Conservation (phyloP, 1,284 basidiomycete species). For the Apiotrichum siamense region DNA sequence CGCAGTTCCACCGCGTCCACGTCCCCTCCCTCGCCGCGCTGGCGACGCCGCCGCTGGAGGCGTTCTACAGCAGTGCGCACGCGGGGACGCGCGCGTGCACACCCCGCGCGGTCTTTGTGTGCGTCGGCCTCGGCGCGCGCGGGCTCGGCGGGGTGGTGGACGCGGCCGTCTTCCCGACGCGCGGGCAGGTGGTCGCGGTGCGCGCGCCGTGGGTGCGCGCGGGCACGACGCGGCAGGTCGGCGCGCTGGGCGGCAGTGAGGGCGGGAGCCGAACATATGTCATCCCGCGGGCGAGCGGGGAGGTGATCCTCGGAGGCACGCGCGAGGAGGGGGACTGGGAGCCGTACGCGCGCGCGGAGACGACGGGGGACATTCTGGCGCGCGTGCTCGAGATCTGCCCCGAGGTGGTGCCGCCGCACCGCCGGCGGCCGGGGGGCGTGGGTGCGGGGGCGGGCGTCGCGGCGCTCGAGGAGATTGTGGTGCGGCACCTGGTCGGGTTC, state of each 20-base stretch:
- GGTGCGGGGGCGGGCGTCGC: not conserved
- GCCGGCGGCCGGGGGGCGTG: not conserved
- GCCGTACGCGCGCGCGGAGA: constrained; percentile 29
- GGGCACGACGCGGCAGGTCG: constrained; percentile 42
- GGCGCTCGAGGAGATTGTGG: constrained; percentile 20
- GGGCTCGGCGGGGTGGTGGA: constrained; percentile 53
- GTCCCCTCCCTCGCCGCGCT: constrained; percentile 22
- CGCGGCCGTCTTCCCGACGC: constrained; percentile 50
- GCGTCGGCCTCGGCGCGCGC: constrained; percentile 56
- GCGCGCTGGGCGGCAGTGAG: constrained; percentile 36
- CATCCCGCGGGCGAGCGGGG: constrained; percentile 41
- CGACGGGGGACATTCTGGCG: constrained; percentile 30
- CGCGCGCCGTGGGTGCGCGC: constrained; percentile 46
- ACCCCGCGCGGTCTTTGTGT: constrained; percentile 60
- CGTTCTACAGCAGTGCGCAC: constrained; percentile 22
- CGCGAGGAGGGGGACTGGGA: constrained; percentile 42
- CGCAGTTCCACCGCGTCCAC: constrained; percentile 26
- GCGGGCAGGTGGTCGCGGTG: constrained; percentile 55
- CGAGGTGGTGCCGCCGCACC: constrained; percentile 19
- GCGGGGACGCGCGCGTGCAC: too few relatives aligned
- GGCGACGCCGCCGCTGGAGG: constrained; percentile 8
- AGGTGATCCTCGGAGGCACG: constrained; percentile 46
- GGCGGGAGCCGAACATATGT: constrained; percentile 45
- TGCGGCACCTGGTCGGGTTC: constrained; percentile 34
- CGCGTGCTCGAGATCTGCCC: constrained; percentile 39